Evolutionary conservation across 2,329 filamentous ascomycete species (phyloP).

Genomic region (Grosmannia clavigera): DNA sequence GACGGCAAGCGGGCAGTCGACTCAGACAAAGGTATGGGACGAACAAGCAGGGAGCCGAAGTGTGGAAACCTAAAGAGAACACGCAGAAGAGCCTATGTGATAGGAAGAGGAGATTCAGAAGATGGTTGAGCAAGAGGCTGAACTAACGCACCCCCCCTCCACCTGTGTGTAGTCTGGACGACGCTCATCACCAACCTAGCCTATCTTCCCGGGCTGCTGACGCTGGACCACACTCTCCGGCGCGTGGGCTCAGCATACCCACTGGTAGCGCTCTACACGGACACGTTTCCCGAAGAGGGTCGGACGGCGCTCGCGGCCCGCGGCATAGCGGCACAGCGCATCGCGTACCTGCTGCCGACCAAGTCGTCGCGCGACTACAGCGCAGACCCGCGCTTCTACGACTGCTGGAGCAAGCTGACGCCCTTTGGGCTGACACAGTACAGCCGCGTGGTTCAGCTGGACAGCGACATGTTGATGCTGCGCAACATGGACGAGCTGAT

Average conservation of each 20-base stretch:
- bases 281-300: slow-evolving; percentile 57
- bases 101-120: neutral
- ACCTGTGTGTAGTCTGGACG: slow-evolving; percentile 53
- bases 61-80: neutral
- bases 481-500: slow-evolving; percentile 89
- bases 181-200: slow-evolving; percentile 73
- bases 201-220: slow-evolving; percentile 73
- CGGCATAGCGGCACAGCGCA: slow-evolving; percentile 54
- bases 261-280: slow-evolving; percentile 72
- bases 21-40: slow-evolving; percentile 17
- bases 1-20: slow-evolving; percentile 20
- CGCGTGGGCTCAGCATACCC: slow-evolving; percentile 56
- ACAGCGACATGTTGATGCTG: slow-evolving; percentile 76
- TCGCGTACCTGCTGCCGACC: slow-evolving; percentile 61
- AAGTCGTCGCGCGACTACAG: slow-evolving; percentile 51
- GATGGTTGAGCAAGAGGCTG: neutral
- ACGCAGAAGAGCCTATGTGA: too few relatives aligned
- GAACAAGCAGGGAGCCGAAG: neutral
- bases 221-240: slow-evolving; percentile 66
- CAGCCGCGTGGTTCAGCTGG: slow-evolving; percentile 67
- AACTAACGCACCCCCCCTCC: neutral
- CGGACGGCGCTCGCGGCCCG: slow-evolving; percentile 57
- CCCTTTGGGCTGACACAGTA: slow-evolving; percentile 69
- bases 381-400: slow-evolving; percentile 73
- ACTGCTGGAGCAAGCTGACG: slow-evolving; percentile 80